Conservation (phyloP, 192 early-diverging fungal species). For the Coemansia umbellata region DNA sequence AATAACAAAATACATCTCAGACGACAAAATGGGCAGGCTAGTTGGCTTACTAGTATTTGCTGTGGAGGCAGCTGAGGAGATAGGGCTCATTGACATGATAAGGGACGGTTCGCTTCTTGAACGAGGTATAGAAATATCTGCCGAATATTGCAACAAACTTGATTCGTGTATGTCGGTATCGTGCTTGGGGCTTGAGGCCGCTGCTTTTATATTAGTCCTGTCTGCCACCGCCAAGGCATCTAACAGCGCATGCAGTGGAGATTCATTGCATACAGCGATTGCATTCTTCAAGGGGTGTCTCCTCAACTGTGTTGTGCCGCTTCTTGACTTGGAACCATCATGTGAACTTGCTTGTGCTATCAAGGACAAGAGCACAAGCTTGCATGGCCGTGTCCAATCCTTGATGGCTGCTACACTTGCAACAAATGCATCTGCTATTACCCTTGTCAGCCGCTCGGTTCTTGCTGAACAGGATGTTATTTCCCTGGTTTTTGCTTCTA, state of each 20-base stretch:
- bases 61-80: slow-evolving; percentile 21
- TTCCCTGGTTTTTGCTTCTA: slow-evolving; percentile 42
- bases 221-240: slow-evolving; percentile 25
- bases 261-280: slow-evolving; percentile 24
- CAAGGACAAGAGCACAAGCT: not conserved
- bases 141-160: slow-evolving; percentile 17
- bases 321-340: slow-evolving; percentile 18
- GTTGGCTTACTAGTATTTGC: slow-evolving; percentile 20
- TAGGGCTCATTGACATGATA: slow-evolving; percentile 28
- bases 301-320: slow-evolving; percentile 32
- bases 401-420: slow-evolving; percentile 22
- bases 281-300: slow-evolving; percentile 34
- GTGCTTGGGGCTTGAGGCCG: slow-evolving; percentile 33
- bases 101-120: slow-evolving; percentile 20
- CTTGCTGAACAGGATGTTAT: slow-evolving; percentile 40
- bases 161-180: slow-evolving; percentile 13
- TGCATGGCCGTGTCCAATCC: slow-evolving; percentile 13
- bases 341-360: slow-evolving; percentile 14
- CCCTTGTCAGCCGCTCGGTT: slow-evolving; percentile 11
- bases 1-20: slow-evolving; percentile 8
- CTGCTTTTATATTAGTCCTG: slow-evolving; percentile 15
- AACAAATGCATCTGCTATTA: slow-evolving; percentile 9
- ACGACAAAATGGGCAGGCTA: slow-evolving; percentile 18
- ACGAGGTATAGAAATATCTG: slow-evolving; percentile 9
- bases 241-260: slow-evolving; percentile 21